A percentile compares a stretch with the other conserved stretches of the same genome.
Conservation (phyloP, 129 eudicot species). For the Flaveria robusta region DNA sequence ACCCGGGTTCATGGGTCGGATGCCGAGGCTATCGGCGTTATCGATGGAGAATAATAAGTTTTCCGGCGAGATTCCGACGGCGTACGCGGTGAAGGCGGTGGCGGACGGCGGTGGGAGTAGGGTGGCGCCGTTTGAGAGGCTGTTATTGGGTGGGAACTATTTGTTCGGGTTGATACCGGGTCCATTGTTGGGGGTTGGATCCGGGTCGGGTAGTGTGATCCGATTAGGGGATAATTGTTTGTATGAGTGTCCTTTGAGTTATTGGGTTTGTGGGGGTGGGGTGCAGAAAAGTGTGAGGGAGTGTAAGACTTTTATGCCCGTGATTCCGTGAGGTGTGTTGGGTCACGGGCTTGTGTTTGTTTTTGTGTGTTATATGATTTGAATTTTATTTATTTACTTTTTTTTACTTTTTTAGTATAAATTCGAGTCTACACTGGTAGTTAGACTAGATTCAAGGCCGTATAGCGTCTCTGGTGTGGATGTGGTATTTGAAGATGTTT, state of each 20-base stretch:
- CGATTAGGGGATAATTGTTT: constrained; percentile 79
- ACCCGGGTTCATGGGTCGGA: constrained; percentile 78
- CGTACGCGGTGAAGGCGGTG: constrained; percentile 58
- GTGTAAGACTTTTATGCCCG: constrained; percentile 59
- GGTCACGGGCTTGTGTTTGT: constrained; percentile 6
- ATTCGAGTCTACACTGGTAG: neutral
- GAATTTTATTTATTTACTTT: neutral
- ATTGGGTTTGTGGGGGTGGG: constrained; percentile 77
- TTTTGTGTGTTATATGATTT: neutral
- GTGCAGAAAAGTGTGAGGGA: constrained; percentile 59
- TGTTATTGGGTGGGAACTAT: constrained; percentile 88
- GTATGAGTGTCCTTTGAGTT: constrained; percentile 63
- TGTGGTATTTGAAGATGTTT: no score
- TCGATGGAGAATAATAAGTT: constrained; percentile 68
- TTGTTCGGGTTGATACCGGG: constrained; percentile 82
- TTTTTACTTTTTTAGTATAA: neutral
- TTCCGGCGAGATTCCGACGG: constrained; percentile 75
- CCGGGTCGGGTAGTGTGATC: constrained; percentile 56
- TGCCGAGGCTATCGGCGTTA: constrained; percentile 70
- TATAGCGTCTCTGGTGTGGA: no score
- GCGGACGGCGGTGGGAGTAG: constrained; percentile 32
- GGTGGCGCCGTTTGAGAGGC: constrained; percentile 61
- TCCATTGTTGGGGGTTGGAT: constrained; percentile 49
- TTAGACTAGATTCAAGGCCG: no score
- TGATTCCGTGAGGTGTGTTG: constrained; percentile 48